Conservation (phyloP, 495 filamentous ascomycete species). For the Pyronema domesticum region DNA sequence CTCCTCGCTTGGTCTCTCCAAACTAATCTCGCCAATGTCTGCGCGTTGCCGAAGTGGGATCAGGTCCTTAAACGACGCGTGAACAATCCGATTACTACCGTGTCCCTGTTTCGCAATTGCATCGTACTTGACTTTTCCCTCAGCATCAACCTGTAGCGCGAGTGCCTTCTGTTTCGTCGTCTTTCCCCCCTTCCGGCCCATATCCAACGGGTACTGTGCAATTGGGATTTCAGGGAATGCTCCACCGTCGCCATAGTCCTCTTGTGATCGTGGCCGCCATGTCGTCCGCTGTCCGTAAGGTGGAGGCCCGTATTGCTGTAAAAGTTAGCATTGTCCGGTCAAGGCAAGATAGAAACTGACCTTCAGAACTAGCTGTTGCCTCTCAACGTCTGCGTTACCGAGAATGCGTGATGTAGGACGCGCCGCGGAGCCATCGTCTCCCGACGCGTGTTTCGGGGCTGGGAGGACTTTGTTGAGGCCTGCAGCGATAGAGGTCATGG, state of each 20-base stretch:
- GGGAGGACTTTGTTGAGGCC: slow-evolving; percentile 70
- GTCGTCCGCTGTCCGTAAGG: slow-evolving; percentile 66
- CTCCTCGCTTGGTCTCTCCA: slow-evolving; percentile 72
- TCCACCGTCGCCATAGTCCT: slow-evolving; percentile 92
- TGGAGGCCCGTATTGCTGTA: slow-evolving; percentile 62
- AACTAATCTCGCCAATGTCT: slow-evolving; percentile 80
- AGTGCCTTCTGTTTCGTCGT: slow-evolving; percentile 67
- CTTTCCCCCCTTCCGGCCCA: slow-evolving; percentile 57
- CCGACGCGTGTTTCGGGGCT: slow-evolving; percentile 72
- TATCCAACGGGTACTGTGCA: slow-evolving; percentile 87
- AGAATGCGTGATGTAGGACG: slow-evolving; percentile 49
- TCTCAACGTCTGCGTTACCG: slow-evolving; percentile 56
- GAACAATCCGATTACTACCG: slow-evolving; percentile 62
- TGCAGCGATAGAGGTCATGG: slow-evolving; percentile 53
- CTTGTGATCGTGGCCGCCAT: slow-evolving; percentile 70
- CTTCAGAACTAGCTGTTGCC: slow-evolving; percentile 73
- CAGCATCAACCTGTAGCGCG: slow-evolving; percentile 71
- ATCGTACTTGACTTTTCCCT: slow-evolving; percentile 91
- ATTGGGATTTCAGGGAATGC: slow-evolving; percentile 89
- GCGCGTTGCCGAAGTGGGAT: slow-evolving; percentile 88
- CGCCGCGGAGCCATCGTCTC: slow-evolving; percentile 60
- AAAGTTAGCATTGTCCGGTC: not conserved
- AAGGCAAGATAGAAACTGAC: slow-evolving; percentile 31
- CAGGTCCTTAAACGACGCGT: slow-evolving; percentile 89
- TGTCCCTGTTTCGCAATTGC: slow-evolving; percentile 89